phyloP scores from a whole-genome alignment of 169 alveolate genomes.

The Pseudocohnilembus persalinus region DNA sequence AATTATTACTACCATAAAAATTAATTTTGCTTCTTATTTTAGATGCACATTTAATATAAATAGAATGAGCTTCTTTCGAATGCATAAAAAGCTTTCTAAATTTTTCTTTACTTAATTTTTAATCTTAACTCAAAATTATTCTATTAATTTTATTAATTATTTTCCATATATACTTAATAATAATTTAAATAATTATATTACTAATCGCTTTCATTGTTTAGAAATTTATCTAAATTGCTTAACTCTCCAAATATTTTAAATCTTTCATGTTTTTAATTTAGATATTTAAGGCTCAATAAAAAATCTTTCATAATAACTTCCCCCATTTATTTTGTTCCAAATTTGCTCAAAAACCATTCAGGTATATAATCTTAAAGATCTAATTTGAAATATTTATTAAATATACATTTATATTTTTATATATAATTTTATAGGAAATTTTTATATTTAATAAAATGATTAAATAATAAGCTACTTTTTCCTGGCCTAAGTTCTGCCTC shows the following conservation, averaged over 20 bases:
- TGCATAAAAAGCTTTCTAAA: slow-evolving; percentile 19
- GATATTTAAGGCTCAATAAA: background rate
- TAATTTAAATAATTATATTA: background rate
- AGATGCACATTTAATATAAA: background rate
- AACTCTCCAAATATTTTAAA: slow-evolving; percentile 8
- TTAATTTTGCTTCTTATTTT: background rate
- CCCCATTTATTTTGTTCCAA: slow-evolving; percentile 19
- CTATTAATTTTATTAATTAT: background rate
- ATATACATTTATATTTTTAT: no score
- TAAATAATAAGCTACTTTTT: background rate
- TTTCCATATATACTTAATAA: background rate
- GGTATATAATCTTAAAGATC: slow-evolving; percentile 1
- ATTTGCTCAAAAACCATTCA: slow-evolving; percentile 23
- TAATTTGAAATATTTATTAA: no score
- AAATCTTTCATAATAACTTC: slow-evolving; percentile 18
- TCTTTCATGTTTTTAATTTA: slow-evolving; percentile 11
- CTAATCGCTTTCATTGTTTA: background rate
- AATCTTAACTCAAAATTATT: no score
- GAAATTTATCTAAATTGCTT: background rate
- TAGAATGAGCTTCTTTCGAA: background rate
- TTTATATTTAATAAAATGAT: background rate
- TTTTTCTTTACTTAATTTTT: background rate
- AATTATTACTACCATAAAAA: background rate
- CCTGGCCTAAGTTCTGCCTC: slow-evolving; percentile 17
- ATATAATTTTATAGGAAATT: background rate